Base-by-base conservation (phyloP, 768 basidiomycete species). In the Tephrocybe sp. region DNA sequence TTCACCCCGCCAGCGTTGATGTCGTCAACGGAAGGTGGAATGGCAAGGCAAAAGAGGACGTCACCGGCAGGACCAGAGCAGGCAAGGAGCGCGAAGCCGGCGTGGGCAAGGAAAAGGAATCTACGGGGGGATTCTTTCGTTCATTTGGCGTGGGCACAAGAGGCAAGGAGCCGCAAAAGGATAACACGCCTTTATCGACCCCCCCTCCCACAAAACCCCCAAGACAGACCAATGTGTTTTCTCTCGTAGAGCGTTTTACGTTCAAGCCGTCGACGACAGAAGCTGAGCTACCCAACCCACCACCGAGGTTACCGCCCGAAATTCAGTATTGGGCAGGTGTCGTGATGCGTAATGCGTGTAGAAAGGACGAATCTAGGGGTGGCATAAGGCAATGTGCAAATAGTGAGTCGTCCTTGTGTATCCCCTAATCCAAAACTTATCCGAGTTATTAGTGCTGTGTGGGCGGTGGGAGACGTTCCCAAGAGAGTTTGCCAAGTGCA, bases 271-370 rank as follows among this genome's bases (percentile, higher is more conserved):
- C 89, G 46, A 83, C 89, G 9, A 80, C 84, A 0, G 93, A 95
- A 62, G 80, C 79, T 16, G 83, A 86, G 55, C 71, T 86, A 47
- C 81, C 80, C 5, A 83, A 82, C 48, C 82, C 84, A 0, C 85
- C 82, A 4, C 85, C 87, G 3, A 76, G 83, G 42, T 71, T 94
- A 6, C 92, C 94, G 0, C 74, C 78, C 9, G 96, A 98, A 66
- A 96, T 99, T 19, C 92, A 97, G 68, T 97, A 98, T 61, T 98
- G 97, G 97, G 97, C 96, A 0, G 93, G 94, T 2, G 96, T 98
- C n/a, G 97, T 98, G 62, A 99, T 98, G 97, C 80, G 97, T 46
- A 99, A 99, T 66, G 97, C 97, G 11, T 99, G 97, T 70, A 76
- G 96, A 65, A 98, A 99, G 73, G 97, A 98, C 60, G 96, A 98